Percentiles rank a stretch among this genome's conserved stretches.
These are phyloP conservation scores for Astragalus membranaceus DNA, from an alignment of 306 rosid genomes.

Conservation along the genomic window DNA sequence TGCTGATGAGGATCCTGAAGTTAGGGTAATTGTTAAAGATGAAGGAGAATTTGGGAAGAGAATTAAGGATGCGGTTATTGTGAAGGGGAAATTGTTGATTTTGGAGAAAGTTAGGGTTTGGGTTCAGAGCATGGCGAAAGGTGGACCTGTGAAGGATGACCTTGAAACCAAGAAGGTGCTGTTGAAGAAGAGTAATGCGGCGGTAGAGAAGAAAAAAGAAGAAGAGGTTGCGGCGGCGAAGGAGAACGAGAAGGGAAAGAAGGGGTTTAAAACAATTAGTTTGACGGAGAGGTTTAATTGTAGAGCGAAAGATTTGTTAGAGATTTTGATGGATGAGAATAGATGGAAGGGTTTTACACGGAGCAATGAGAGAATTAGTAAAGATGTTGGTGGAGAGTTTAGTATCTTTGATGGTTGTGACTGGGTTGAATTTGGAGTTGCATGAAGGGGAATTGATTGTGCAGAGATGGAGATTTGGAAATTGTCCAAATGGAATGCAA, in stretches of 20 bases:
- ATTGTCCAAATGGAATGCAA: no score
- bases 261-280: conserved; percentile 51
- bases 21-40: no score
- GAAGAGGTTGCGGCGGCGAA: conserved; percentile 21
- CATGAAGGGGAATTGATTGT: no score
- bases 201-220: neutral
- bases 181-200: conserved; percentile 4
- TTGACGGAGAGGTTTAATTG: conserved; percentile 90
- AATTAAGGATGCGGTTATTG: no score
- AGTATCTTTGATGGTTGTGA: conserved; percentile 75
- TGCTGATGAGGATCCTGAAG: no score
- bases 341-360: conserved; percentile 90
- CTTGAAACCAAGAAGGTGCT: conserved; percentile 52
- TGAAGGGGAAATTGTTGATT: no score
- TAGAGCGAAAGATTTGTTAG: conserved; percentile 62
- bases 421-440: conserved; percentile 66
- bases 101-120: no score
- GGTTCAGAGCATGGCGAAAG: conserved; percentile 69
- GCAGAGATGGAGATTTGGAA: no score
- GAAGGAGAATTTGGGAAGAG: no score
- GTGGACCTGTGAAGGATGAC: conserved; percentile 83
- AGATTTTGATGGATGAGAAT: conserved; percentile 92
- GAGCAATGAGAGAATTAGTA: conserved; percentile 79
- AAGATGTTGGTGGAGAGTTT: conserved; percentile 74
- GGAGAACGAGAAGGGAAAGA: conserved; percentile 35